Conservation (phyloP, 1,139 yeast genomes). For the Wickerhamomyces sp. region DNA sequence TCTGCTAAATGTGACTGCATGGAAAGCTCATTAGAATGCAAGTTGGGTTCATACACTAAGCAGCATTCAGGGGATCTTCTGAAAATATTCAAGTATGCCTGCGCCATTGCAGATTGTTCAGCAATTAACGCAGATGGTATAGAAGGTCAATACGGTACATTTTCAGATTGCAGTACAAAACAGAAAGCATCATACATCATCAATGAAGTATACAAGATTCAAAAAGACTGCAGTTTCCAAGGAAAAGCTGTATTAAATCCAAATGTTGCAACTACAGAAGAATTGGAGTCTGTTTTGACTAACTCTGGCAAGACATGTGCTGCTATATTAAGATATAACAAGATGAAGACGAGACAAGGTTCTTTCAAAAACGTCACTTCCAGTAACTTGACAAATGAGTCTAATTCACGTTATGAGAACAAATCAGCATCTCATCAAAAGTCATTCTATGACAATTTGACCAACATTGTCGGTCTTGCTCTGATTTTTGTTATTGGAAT, state of each 20-base stretch:
- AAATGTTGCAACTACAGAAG: slow-evolving; percentile 24
- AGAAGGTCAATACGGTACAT: slow-evolving; percentile 52
- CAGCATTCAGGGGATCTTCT: slow-evolving; percentile 31
- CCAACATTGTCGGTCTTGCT: slow-evolving; percentile 8
- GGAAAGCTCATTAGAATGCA: slow-evolving; percentile 46
- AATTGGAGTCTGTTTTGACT: slow-evolving; percentile 11
- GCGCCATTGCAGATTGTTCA: slow-evolving; percentile 47
- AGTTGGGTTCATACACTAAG: slow-evolving; percentile 33
- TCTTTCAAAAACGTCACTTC: neutral
- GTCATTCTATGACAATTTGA: slow-evolving; percentile 14
- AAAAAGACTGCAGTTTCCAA: slow-evolving; percentile 35
- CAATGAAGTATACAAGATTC: slow-evolving; percentile 40
- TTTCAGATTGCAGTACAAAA: slow-evolving; percentile 47
- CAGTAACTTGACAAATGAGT: neutral
- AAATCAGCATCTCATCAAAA: slow-evolving; percentile 10
- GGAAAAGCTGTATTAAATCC: slow-evolving; percentile 36
- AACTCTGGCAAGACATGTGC: slow-evolving; percentile 16
- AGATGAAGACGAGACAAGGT: neutral
- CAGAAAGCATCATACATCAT: slow-evolving; percentile 52
- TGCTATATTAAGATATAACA: slow-evolving; percentile 7
- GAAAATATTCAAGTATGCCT: slow-evolving; percentile 40
- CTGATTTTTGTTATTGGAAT: slow-evolving; percentile 7
- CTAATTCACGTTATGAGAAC: neutral
- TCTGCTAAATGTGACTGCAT: slow-evolving; percentile 52
- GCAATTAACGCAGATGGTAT: slow-evolving; percentile 46